Evolutionary conservation across 768 basidiomycete genomes (phyloP).

Genomic region (Mycena metata): DNA sequence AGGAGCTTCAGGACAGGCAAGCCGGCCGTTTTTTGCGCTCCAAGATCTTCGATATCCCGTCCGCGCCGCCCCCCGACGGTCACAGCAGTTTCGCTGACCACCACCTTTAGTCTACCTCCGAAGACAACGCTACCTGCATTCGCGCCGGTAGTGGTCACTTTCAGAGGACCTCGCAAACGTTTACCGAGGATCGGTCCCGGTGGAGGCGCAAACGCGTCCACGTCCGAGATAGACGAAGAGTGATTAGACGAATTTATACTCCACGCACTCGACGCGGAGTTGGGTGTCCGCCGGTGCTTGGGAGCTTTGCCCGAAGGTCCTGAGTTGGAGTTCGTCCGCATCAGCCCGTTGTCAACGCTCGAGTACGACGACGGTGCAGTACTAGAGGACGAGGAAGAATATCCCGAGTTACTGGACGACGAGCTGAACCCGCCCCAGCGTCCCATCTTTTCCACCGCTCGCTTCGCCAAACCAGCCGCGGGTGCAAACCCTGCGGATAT

Average conservation of each 20-base stretch:
- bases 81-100: conserved; percentile 70
- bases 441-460: conserved; percentile 84
- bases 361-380: conserved; percentile 56
- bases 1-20: conserved; percentile 51
- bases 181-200: conserved; percentile 68
- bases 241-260: conserved; percentile 63
- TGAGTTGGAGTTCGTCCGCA: conserved; percentile 57
- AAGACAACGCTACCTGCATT: conserved; percentile 73
- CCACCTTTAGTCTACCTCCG: conserved; percentile 67
- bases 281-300: conserved; percentile 67
- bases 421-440: conserved; percentile 66
- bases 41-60: conserved; percentile 34
- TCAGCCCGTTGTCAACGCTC: conserved; percentile 49
- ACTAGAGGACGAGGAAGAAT: conserved; percentile 63
- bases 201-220: conserved; percentile 58
- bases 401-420: conserved; percentile 57
- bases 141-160: conserved; percentile 48
- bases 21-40: conserved; percentile 40
- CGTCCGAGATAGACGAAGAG: conserved; percentile 61
- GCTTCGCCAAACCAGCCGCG: conserved; percentile 80
- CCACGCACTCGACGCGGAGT: conserved; percentile 71
- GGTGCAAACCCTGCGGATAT: conserved; percentile 78
- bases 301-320: conserved; percentile 50
- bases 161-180: conserved; percentile 67
- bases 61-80: conserved; percentile 44